Evolutionary conservation across 441 rosid species (phyloP), one percentile per base, ranked within the genome.

Genomic region (Euphorbia schlechtendalii): DNA sequence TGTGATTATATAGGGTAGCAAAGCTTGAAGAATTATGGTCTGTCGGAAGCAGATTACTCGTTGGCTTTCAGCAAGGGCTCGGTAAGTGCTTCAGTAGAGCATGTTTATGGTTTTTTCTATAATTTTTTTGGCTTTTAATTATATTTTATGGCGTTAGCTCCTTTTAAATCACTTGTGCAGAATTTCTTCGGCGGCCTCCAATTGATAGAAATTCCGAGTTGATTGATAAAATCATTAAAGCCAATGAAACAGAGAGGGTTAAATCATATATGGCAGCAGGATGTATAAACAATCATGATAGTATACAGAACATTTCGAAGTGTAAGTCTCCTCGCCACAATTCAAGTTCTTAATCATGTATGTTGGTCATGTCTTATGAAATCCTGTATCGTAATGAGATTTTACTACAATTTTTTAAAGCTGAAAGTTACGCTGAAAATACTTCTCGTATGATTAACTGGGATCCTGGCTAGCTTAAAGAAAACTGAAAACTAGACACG

Each of bases 51-150:
- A 76, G 52, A 73, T 80, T 80, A 18, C 87, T 92, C 65, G 32
- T n/a, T n/a, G 81, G 80, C 61, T 85, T 80, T 82, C 90, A 84
- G 49, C 89, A 82, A 70, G 85, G 80, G 63, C 83, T 90, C 32
- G 81, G 96, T 88, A 71, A 34, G 80, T 76, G 59, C 4, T 72
- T 65, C 32, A 8, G 12, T 43, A 8, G 45, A 15, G 32, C 65
- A 7, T 5, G 25, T 43, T 61, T 73, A 20, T 36, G 2, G 8
- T 45, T n/a, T 49, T 52, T 5, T 20, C 4, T 21, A 8, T 18
- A 4, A 3, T 18, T 9, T 53, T 22, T 22, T 12, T 21, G 11
- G 5, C 32, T 69, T 8, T 27, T 14, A 8, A n/a, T 2, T 4
- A 4, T 21, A 14, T n/a, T 56, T 40, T 24, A 8, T 30, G 18